Percentiles rank a stretch among this genome's conserved stretches.
These are phyloP conservation scores for Voacanga thouarsii DNA, from an alignment of 257 asterid genomes.

Conservation along the genomic window DNA sequence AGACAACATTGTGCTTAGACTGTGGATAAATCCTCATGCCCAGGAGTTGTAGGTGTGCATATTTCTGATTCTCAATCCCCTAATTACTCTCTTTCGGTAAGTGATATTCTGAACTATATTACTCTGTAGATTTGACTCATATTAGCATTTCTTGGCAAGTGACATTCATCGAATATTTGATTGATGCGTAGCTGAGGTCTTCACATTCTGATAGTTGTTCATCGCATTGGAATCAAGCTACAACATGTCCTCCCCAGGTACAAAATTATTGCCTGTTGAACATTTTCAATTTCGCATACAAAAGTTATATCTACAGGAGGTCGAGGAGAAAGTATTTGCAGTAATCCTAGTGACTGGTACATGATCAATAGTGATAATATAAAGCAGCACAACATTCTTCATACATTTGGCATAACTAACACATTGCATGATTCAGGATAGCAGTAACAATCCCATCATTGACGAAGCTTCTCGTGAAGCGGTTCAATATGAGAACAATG, in stretches of 20 bases:
- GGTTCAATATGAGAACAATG: slow-evolving; percentile 3
- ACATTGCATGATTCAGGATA: neutral
- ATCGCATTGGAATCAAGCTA: neutral
- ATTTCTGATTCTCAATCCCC: neutral
- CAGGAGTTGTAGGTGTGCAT: neutral
- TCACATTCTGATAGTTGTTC: neutral
- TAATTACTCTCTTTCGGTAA: neutral
- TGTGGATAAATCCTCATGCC: neutral
- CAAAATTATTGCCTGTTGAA: too few relatives aligned
- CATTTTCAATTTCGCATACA: too few relatives aligned
- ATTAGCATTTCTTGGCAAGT: neutral
- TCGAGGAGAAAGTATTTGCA: too few relatives aligned
- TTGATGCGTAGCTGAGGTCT: neutral
- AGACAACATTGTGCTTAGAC: neutral
- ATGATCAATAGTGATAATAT: neutral
- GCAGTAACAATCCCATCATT: neutral
- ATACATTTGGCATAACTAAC: neutral
- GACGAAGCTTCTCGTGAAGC: neutral
- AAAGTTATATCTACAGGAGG: too few relatives aligned
- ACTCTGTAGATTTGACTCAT: neutral
- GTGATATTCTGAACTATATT: neutral
- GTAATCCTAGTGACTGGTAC: too few relatives aligned
- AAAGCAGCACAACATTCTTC: neutral
- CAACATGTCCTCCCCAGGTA: neutral
- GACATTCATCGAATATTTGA: neutral